Evolutionary conservation across 306 rosid species (phyloP), one percentile per base, ranked within the genome.

Genomic region (Betula pendula): DNA sequence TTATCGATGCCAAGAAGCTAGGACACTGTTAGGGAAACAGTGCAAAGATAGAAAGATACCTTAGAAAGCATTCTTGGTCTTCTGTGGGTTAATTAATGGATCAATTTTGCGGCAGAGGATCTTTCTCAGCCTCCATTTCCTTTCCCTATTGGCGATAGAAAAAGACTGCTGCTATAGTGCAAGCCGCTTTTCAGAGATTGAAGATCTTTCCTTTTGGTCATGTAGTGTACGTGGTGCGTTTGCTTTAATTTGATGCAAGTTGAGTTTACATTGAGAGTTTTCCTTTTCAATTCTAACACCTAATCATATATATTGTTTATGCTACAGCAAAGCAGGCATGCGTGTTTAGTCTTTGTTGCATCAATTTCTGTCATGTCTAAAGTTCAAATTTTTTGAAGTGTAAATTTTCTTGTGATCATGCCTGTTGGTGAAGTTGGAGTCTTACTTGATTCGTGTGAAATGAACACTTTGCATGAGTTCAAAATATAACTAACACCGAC

Each of bases 1-100:
- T 38, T 5, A 38, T 5, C 42, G 42, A 38, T 5, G 42, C 42
- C 42, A 38, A 38, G 42, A 38, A 38, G 42, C 7, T 8, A 35
- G 40, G 42, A 5, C 7, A 40, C 29, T 66, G 27, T 66, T 9
- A 19, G 1, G 48, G 16, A 66, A 38, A 38, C 70, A 66, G 70
- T 66, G 70, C 25, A 66, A 66, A 66, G 70, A 66, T 66, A 66
- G 14, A 35, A 65, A 33, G 47, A 65, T 65, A 43, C 17, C 15
- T 42, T 31, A n/a, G 48, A 66, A 7, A 66, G 17, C 19, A 60
- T 14, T 1, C 8, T 60, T 1, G 4, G 19, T 14, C 4, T 27
- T 27, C 66, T 25, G n/a, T 59, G 24, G 42, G 42, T 38, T 38
- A 35, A 35, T 29, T 29, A 27, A 29, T 59, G 68, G 68, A 60